phyloP scores from a whole-genome alignment of 345 rosid genomes.

The Salix caprea region DNA sequence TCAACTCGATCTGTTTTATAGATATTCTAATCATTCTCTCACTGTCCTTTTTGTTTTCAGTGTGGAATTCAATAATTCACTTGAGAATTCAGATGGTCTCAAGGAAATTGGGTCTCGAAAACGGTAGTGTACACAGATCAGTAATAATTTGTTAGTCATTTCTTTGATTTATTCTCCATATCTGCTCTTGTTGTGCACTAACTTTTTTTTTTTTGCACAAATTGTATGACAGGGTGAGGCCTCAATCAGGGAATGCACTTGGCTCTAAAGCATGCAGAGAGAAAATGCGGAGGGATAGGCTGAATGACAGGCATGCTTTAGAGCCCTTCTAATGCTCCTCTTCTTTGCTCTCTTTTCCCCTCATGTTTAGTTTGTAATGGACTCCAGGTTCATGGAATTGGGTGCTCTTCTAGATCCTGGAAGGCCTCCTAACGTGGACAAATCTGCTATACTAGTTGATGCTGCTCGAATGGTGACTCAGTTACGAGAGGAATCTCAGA shows the following conservation, averaged over 20 bases:
- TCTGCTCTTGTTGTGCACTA: background rate
- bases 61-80: constrained; percentile 29
- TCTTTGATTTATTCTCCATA: background rate
- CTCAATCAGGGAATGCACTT: constrained; percentile 8
- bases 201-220: background rate
- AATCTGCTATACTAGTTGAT: constrained; percentile 29
- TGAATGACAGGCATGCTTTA: constrained; percentile 24
- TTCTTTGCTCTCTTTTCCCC: background rate
- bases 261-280: constrained; percentile 26
- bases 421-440: constrained; percentile 33
- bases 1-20: background rate
- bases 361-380: background rate
- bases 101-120: constrained; percentile 34
- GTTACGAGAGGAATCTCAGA: constrained; percentile 24
- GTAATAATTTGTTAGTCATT: background rate
- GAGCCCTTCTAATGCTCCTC: background rate
- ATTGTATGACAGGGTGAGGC: constrained; percentile 14
- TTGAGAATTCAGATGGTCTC: constrained; percentile 25
- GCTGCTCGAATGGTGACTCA: constrained; percentile 30
- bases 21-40: background rate
- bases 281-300: constrained; percentile 22
- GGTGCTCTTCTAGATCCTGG: constrained; percentile 32
- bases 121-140: constrained; percentile 19
- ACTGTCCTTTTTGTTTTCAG: constrained; percentile 17
- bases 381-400: constrained; percentile 35